Base-by-base conservation (phyloP, 345 rosid species). In the thale cress (Arabidopsis thaliana) region DNA sequence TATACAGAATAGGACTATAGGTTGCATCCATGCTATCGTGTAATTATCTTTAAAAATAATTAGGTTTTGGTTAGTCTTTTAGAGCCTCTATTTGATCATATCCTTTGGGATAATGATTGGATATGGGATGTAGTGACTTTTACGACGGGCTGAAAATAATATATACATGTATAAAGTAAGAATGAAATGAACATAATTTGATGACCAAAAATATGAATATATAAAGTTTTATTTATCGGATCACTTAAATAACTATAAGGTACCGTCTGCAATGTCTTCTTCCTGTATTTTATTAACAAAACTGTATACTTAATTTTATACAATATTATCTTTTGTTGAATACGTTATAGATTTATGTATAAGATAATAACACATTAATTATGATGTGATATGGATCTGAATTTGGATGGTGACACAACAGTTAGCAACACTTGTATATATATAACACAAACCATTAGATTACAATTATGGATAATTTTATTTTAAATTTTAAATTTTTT, bases 31-130 rank as follows among this genome's bases (percentile, higher is more conserved):
- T 49, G 28, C 67, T 49, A 53, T 67, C 30, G 37, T 41, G 6
- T 59, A 51, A 53, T 42, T 56, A 55, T 45, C 40, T 38, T 14
- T 7, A 28, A 9, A 10, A 12, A 49, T 4, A 57, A 1, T n/a
- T 30, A 65, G 10, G 30, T 20, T 42, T 49, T 28, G 4, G 32
- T 28, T 28, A 28, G 32, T 28, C 32, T 28, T 28, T 34, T 3
- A 45, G 25, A 38, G 53, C 68, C 79, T 67, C 32, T 41, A 75
- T 51, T 55, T 51, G 40, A 68, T 59, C 62, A 59, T 75, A 50
- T 7, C 16, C 13, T 59, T 20, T 22, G 40, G 9, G 37, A 30
- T 40, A 65, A 74, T 45, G 41, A 65, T 45, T 46, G 65, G 40
- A 45, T 41, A 20, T 22, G 40, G 40, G 40, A 50, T 40, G 68